phyloP scores from a whole-genome alignment of 1,139 yeast species.

The Pichia sp. region DNA sequence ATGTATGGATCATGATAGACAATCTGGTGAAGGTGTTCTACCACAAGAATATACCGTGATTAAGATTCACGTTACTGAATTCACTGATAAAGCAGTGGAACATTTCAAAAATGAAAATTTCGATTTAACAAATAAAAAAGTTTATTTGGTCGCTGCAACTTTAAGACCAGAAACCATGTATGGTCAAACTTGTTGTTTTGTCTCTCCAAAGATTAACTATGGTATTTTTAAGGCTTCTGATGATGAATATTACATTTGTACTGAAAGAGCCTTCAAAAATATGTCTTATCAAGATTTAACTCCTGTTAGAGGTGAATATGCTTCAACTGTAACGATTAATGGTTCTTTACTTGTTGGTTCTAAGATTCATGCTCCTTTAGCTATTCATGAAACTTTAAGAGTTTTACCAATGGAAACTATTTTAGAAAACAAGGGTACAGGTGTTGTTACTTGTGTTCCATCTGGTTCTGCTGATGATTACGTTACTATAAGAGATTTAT shows the following conservation, averaged over 20 bases:
- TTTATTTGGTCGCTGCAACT: slow-evolving; percentile 91
- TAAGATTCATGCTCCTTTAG: slow-evolving; percentile 77
- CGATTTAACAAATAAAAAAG: slow-evolving; percentile 48
- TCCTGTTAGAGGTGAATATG: slow-evolving; percentile 77
- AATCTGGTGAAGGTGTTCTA: slow-evolving; percentile 92
- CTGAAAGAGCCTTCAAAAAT: slow-evolving; percentile 96
- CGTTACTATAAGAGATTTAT: slow-evolving; percentile 76
- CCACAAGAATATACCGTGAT: slow-evolving; percentile 96
- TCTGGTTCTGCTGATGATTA: slow-evolving; percentile 97
- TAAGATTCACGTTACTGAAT: slow-evolving; percentile 67
- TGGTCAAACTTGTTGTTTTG: slow-evolving; percentile 98
- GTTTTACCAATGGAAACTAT: slow-evolving; percentile 98
- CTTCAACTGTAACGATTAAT: slow-evolving; percentile 50
- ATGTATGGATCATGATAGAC: slow-evolving; percentile 98
- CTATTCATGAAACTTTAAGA: slow-evolving; percentile 64
- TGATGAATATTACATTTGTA: slow-evolving; percentile 70
- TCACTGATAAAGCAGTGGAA: slow-evolving; percentile 47
- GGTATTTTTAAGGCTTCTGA: slow-evolving; percentile 90
- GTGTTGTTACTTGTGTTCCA: slow-evolving; percentile 98
- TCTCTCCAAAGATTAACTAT: slow-evolving; percentile 87
- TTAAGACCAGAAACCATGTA: slow-evolving; percentile 99
- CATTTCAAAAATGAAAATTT: slow-evolving; percentile 44
- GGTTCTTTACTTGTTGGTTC: slow-evolving; percentile 84
- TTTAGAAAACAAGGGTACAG: slow-evolving; percentile 93
- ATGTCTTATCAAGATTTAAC: slow-evolving; percentile 94